phyloP scores from a whole-genome alignment of 2,329 filamentous ascomycete genomes.

The Ceratocystis variospora region DNA sequence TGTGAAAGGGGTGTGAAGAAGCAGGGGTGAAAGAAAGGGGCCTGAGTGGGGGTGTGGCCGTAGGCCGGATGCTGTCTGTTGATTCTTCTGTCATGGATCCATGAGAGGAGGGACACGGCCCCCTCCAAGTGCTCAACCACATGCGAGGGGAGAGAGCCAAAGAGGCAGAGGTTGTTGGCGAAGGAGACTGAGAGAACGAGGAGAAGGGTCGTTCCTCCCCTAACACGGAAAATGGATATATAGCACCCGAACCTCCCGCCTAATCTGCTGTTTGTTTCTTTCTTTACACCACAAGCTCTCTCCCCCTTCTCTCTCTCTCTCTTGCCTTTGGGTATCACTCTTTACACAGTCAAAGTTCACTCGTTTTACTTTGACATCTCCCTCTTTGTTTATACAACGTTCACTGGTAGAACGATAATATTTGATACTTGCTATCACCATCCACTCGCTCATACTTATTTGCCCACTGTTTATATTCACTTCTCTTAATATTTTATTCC shows the following conservation, averaged over 20 bases:
- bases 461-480: constrained; percentile 22
- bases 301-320: constrained; percentile 19
- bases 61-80: too few relatives aligned
- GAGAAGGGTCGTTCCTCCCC: not conserved
- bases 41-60: not conserved
- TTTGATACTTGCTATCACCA: constrained; percentile 26
- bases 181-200: not conserved
- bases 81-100: not conserved
- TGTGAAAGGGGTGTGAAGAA: not conserved
- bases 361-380: constrained; percentile 20
- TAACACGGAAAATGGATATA: constrained; percentile 9
- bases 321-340: constrained; percentile 13
- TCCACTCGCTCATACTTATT: constrained; percentile 24
- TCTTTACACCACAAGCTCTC: constrained; percentile 17
- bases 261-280: not conserved
- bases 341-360: constrained; percentile 17
- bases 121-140: not conserved
- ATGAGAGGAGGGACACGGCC: constrained; percentile 6
- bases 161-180: not conserved
- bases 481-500: constrained; percentile 20
- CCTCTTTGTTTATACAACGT: constrained; percentile 19
- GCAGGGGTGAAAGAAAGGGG: not conserved
- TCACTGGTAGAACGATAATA: constrained; percentile 21
- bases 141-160: not conserved
- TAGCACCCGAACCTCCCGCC: constrained; percentile 11